Conservation (phyloP, 208 protist species). For the Crithidia thermophila region DNA sequence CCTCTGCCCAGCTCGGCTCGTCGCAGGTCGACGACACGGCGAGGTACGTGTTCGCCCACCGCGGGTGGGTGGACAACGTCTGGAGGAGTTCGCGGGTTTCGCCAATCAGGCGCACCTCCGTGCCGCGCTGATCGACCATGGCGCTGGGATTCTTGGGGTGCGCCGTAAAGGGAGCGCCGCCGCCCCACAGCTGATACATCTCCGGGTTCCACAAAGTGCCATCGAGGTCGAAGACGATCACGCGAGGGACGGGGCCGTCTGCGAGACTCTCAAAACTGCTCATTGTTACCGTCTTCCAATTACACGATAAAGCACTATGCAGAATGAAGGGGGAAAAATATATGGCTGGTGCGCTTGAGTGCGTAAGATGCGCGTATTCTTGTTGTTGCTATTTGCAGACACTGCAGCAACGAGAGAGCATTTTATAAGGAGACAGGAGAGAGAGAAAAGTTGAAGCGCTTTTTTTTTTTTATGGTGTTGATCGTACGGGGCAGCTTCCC, state of each 20-base stretch:
- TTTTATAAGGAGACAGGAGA: not conserved
- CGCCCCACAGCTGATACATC: conserved; percentile 88
- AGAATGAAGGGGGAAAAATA: too few relatives aligned
- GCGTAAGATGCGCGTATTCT: not conserved
- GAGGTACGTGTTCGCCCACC: conserved; percentile 58
- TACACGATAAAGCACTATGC: too few relatives aligned
- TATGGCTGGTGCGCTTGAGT: too few relatives aligned
- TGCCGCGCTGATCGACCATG: conserved; percentile 58
- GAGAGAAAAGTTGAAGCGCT: not conserved
- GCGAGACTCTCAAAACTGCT: not conserved
- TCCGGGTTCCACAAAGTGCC: conserved; percentile 89
- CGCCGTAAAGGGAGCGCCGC: conserved; percentile 75
- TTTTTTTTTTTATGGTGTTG: too few relatives aligned
- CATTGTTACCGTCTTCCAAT: too few relatives aligned
- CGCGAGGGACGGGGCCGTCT: not conserved
- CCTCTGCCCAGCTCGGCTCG: conserved; percentile 74
- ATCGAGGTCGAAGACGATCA: conserved; percentile 89
- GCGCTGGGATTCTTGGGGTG: conserved; percentile 36
- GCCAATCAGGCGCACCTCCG: conserved; percentile 72
- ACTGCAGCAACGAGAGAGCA: not conserved
- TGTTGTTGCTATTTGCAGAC: too few relatives aligned
- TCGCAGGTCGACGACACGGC: conserved; percentile 88
- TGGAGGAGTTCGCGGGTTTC: conserved; percentile 75
- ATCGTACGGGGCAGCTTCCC: too few relatives aligned
- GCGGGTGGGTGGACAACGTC: conserved; percentile 41